phyloP scores from a whole-genome alignment of 2,329 filamentous ascomycete species.

The Xylariaceae sp. region DNA sequence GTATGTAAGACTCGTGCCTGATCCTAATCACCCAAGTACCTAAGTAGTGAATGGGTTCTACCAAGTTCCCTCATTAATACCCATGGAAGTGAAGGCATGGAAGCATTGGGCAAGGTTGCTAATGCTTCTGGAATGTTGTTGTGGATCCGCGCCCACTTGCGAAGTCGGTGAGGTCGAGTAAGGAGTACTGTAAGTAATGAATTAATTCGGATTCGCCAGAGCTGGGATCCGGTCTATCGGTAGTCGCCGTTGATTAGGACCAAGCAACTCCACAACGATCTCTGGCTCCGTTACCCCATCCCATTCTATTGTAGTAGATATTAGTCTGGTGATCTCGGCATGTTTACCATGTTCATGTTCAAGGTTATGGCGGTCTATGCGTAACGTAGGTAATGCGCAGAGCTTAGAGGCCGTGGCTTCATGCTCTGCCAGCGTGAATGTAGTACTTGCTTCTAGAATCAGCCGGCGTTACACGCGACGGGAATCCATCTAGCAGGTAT shows the following conservation, averaged over 20 bases:
- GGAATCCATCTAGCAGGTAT: slow-evolving; percentile 63
- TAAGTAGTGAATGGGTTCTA: background rate
- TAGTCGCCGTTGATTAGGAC: background rate
- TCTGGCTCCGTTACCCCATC: background rate
- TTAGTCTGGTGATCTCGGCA: background rate
- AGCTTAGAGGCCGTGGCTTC: background rate
- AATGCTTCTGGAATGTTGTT: slow-evolving; percentile 16
- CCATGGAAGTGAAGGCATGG: background rate
- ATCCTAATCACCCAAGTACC: too few species aligned
- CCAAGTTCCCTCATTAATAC: background rate
- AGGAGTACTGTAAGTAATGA: too few species aligned
- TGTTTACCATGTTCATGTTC: background rate
- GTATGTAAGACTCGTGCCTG: background rate
- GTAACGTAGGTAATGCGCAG: background rate
- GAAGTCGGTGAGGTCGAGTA: slow-evolving; percentile 24
- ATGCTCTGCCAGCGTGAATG: background rate
- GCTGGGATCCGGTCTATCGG: slow-evolving; percentile 2
- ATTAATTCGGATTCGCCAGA: slow-evolving; percentile 16
- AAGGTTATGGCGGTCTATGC: background rate
- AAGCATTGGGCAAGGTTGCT: slow-evolving; percentile 7
- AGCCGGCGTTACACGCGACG: slow-evolving; percentile 28
- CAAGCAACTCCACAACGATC: too few species aligned
- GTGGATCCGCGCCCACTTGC: slow-evolving; percentile 17
- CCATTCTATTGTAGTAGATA: background rate
- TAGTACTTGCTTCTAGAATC: background rate